Base-by-base conservation (phyloP, 2,329 filamentous ascomycete genomes). In the Pseudogymnoascus sp. region DNA sequence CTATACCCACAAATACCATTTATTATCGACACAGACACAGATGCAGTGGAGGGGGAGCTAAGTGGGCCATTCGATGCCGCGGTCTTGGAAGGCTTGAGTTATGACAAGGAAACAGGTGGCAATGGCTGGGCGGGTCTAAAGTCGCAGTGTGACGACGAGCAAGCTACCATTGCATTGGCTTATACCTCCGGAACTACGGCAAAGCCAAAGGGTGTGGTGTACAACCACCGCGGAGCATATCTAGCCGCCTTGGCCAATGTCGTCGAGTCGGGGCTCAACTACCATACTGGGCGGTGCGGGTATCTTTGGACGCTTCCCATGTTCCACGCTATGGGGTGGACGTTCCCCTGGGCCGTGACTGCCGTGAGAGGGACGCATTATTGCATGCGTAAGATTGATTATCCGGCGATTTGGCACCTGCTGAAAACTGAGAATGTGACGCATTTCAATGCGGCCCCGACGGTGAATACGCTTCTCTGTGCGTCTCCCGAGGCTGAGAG, bases 101-200 rank as follows among this genome's bases (percentile, higher is more conserved):
- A 89, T 73, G 95, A 97, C 73, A 73, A 73, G 1, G 77, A 83
- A n/a, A 82, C 78, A 5, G 90, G 89, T 2, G 73, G 71, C 28
- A 82, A 83, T 59, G 91, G 90, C 21, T 99, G 95, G 93, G 81
- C 80, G 12, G 90, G 84, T 0, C 81, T 97, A 23, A 82, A 90
- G 65, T 81, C 84, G 1, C 87, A 92, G 67, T 62, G 61, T 16
- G 78, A 81, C 1, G 82, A 91, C 69, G 95, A 99, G 73, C 88
- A 96, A 67, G 86, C 86, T 64, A 83, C 91, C 68, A 83, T 97
- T 65, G 91, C 93, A 2, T 85, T 99, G 62, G 91, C 93, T 1
- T 97, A 97, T 74, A 99, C 95, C 0, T 95, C 89, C 28, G 93
- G 93, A 3, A 97, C 95, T 0, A 97, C 95, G 0, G 92, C 93